These are phyloP conservation scores for Reticulascus tulasneorum DNA, from an alignment of 2,329 filamentous ascomycete genomes.

Conservation along the genomic window DNA sequence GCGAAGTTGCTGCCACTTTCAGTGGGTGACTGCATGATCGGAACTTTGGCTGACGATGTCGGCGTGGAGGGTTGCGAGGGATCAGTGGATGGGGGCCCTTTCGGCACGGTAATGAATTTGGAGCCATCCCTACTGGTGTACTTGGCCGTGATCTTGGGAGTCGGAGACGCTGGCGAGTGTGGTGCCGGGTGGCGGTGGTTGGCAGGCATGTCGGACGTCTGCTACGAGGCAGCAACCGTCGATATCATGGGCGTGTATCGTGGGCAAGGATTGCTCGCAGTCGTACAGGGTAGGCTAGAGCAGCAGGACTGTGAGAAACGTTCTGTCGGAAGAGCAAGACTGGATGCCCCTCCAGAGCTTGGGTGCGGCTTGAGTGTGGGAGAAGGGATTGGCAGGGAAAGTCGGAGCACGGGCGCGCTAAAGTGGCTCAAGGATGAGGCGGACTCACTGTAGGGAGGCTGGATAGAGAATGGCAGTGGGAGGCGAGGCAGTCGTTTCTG, in stretches of 20 bases:
- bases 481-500: slow-evolving; percentile 1
- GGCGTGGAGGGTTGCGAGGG: slow-evolving; percentile 51
- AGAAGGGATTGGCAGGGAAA: background rate
- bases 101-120: slow-evolving; percentile 64
- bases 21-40: slow-evolving; percentile 19
- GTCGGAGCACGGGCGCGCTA: background rate
- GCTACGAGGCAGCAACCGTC: slow-evolving; percentile 23
- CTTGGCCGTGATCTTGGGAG: slow-evolving; percentile 51
- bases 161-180: slow-evolving; percentile 48
- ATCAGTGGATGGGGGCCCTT: slow-evolving; percentile 46
- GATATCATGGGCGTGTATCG: slow-evolving; percentile 40
- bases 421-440: background rate
- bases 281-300: slow-evolving; percentile 2
- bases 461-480: background rate
- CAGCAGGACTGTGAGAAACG: too few relatives aligned
- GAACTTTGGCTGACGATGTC: slow-evolving; percentile 34
- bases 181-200: slow-evolving; percentile 48
- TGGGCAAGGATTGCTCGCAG: slow-evolving; percentile 13
- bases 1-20: slow-evolving; percentile 20
- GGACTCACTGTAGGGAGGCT: background rate
- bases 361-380: too few relatives aligned
- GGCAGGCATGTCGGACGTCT: slow-evolving; percentile 43
- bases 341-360: too few relatives aligned
- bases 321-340: too few relatives aligned
- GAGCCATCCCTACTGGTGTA: slow-evolving; percentile 67